Base-by-base conservation (phyloP, 169 alveolate species). In the Neospora caninum region DNA sequence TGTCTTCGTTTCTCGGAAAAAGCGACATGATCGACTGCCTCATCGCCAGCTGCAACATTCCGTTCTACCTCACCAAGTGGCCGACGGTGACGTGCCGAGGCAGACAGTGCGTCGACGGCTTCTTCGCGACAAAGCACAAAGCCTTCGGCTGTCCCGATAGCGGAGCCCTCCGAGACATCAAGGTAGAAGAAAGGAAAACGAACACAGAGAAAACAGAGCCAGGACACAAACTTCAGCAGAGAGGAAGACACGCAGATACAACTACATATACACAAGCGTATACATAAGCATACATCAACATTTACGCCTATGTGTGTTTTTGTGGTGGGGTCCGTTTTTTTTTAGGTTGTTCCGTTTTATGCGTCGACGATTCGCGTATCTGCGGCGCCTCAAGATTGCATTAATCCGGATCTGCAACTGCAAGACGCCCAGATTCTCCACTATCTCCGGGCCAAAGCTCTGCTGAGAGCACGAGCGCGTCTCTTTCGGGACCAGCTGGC, bases 101-200 rank as follows among this genome's bases (percentile, higher is more conserved):
- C 38, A 7, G 91, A 20, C 88, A 80, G 91, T 43, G 88, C 34
- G 96, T 91, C 16, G 96, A 94, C 41, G 96, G 96, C 36, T 94
- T 64, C 93, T 94, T 94, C 88, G 94, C 94, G 27, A 64, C 86
- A 36, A 54, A 53, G 43, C 92, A 80, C 43, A 82, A 73, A 31
- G 73, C 43, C 0, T 91, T 94, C 86, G 96, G 96, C 88, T 94
- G 96, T 45, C 96, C 96, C 38, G 91, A 69, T 45, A 93, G 92
- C n/a, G 93, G 92, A 20, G 84, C 92, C 4, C 43, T 73, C 70
- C 10, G 93, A 39, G 92, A 87, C 41, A 83, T 87, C 54, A 93
- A 93, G 45, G 95, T 58, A 78, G 18, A 58, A 34, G n/a, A n/a
- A n/a, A n/a, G n/a, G n/a, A n/a, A n/a, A n/a, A n/a, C n/a, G n/a